Percentiles rank a stretch among this genome's conserved stretches.
phyloP scores from a whole-genome alignment of 305 asterid genomes.

The Euphrasia arctica region DNA sequence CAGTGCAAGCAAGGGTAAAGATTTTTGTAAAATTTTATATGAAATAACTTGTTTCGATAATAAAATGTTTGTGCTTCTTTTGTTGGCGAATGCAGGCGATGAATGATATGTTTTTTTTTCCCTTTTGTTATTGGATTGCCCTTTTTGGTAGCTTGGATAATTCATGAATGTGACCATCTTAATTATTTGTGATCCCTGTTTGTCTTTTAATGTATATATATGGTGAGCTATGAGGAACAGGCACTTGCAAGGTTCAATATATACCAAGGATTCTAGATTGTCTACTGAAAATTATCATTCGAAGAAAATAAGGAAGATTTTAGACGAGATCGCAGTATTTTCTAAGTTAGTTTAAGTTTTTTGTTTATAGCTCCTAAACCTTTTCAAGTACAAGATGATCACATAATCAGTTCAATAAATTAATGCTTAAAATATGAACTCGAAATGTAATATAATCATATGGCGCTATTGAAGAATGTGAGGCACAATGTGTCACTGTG shows the following conservation, averaged over 20 bases:
- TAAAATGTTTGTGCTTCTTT: not conserved
- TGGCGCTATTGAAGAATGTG: not conserved
- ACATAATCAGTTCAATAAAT: not conserved
- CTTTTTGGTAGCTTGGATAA: not conserved
- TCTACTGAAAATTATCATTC: not conserved
- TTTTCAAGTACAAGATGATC: not conserved
- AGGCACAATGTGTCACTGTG: not conserved
- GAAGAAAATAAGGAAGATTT: not conserved
- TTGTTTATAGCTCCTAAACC: not conserved
- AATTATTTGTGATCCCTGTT: conserved; percentile 4
- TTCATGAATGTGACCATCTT: not conserved
- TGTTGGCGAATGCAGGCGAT: conserved; percentile 2
- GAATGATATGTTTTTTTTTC: conserved; percentile 3
- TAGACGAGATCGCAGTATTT: not conserved
- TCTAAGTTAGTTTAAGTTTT: not conserved
- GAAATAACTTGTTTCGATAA: not conserved
- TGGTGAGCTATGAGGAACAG: not conserved
- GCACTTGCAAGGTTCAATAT: not conserved
- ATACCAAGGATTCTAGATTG: not conserved
- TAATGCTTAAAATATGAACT: not conserved
- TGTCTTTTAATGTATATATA: conserved; percentile 1
- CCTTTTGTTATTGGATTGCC: not conserved
- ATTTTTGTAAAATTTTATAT: not conserved
- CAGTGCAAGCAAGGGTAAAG: conserved; percentile 98
- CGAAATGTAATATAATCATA: not conserved